A percentile compares a stretch with the other conserved stretches of the same genome.
phyloP scores from a whole-genome alignment of 768 basidiomycete species.

The Pleurotus tuber-regium region DNA sequence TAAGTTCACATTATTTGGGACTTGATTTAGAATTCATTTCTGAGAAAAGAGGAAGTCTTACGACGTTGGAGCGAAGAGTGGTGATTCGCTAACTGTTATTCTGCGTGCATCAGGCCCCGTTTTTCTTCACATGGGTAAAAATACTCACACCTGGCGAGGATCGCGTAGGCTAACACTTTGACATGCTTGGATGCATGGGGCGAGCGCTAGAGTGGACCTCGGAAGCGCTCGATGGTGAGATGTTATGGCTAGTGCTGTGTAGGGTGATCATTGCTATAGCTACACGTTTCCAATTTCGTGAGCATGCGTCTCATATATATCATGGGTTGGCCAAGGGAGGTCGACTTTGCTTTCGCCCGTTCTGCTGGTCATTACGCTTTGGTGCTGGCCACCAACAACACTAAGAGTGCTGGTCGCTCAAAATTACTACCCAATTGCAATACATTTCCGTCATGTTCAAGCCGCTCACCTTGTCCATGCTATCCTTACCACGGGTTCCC shows the following conservation, averaged over 20 bases:
- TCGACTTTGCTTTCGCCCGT: constrained; percentile 5
- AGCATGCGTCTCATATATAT: neutral
- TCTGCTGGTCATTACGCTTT: constrained; percentile 27
- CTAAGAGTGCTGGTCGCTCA: constrained; percentile 13
- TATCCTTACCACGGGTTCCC: constrained; percentile 9
- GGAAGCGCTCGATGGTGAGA: no score
- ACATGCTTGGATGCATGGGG: neutral
- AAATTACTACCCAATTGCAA: constrained; percentile 13
- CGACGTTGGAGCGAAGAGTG: no score
- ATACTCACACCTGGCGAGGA: no score
- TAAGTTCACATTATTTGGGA: no score
- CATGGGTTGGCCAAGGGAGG: neutral
- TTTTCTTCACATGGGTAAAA: no score
- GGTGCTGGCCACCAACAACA: constrained; percentile 27
- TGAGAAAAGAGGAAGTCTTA: no score
- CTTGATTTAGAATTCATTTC: no score
- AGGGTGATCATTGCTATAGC: constrained; percentile 9
- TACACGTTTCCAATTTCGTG: neutral
- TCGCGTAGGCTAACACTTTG: no score
- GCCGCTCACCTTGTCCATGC: neutral
- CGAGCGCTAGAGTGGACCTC: no score
- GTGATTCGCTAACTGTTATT: no score
- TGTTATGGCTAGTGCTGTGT: no score
- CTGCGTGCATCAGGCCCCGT: no score
- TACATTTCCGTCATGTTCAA: constrained; percentile 4